Evolutionary conservation across 2,329 filamentous ascomycete genomes (phyloP).

Genomic region (Cladosporium sp.): DNA sequence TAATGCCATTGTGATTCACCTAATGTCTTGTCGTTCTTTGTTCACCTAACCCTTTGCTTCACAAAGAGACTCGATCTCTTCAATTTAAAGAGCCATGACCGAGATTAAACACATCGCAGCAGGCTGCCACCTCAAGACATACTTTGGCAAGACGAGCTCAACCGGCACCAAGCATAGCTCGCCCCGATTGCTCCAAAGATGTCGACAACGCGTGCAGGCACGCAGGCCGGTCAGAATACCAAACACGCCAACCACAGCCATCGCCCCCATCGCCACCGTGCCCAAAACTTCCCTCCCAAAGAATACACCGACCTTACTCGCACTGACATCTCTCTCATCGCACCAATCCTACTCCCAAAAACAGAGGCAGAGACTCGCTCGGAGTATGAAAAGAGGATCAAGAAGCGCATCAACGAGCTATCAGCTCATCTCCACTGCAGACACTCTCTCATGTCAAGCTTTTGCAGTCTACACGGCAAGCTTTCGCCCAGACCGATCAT

Average conservation of each 20-base stretch:
- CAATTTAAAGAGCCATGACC: too few species aligned
- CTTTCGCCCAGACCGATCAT: conserved; percentile 19
- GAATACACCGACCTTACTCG: conserved; percentile 20
- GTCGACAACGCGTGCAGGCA: background rate
- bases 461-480: conserved; percentile 22
- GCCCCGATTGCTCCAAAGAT: background rate
- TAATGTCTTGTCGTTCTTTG: background rate
- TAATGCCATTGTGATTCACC: background rate
- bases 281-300: conserved; percentile 14
- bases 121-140: too few species aligned
- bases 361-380: conserved; percentile 1
- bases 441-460: conserved; percentile 14
- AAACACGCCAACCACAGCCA: background rate
- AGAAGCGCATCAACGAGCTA: conserved; percentile 17
- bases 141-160: too few species aligned
- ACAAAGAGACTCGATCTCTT: background rate
- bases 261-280: conserved; percentile 13
- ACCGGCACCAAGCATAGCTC: too few species aligned
- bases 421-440: conserved; percentile 21
- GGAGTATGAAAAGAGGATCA: conserved; percentile 14
- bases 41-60: background rate
- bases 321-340: conserved; percentile 19
- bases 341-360: conserved; percentile 15
- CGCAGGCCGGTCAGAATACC: background rate
- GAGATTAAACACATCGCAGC: too few species aligned